Conservation (phyloP, 345 rosid genomes). For the Sapria himalayana region DNA sequence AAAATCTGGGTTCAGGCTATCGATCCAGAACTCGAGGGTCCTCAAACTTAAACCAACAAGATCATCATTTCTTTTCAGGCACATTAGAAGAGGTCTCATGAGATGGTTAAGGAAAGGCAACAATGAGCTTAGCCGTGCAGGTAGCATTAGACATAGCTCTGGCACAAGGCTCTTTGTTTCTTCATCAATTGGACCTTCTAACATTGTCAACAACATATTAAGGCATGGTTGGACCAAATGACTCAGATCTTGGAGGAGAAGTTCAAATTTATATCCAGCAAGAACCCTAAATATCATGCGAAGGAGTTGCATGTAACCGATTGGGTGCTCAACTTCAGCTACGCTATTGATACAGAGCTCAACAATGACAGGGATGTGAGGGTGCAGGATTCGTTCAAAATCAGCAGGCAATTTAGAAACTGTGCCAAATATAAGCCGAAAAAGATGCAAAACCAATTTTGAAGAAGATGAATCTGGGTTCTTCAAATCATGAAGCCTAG, state of each 20-base stretch:
- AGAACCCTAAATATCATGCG: conserved; percentile 81
- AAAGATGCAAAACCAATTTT: conserved; percentile 80
- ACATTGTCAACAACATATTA: conserved; percentile 79
- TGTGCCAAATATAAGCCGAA: conserved; percentile 81
- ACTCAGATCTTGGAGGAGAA: conserved; percentile 69
- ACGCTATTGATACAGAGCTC: conserved; percentile 93
- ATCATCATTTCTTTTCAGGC: conserved; percentile 76
- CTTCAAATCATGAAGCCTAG: conserved; percentile 81
- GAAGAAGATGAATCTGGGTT: conserved; percentile 68
- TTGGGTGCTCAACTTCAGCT: conserved; percentile 85
- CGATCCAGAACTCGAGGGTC: conserved; percentile 99
- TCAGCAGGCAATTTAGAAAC: conserved; percentile 81
- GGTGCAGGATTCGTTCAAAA: conserved; percentile 89
- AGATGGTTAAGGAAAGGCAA: conserved; percentile 80
- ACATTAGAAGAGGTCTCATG: conserved; percentile 84
- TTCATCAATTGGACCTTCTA: conserved; percentile 91
- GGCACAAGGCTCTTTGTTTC: conserved; percentile 81
- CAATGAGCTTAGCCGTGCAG: conserved; percentile 93
- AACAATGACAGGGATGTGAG: conserved; percentile 88
- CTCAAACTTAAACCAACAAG: conserved; percentile 75
- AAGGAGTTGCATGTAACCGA: conserved; percentile 85
- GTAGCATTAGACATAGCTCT: conserved; percentile 83
- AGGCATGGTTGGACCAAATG: conserved; percentile 82
- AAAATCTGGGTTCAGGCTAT: conserved; percentile 94
- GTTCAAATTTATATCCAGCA: conserved; percentile 81